Evolutionary conservation across 1,139 yeast species (phyloP).

Genomic region (Sugiyamaella sp.): DNA sequence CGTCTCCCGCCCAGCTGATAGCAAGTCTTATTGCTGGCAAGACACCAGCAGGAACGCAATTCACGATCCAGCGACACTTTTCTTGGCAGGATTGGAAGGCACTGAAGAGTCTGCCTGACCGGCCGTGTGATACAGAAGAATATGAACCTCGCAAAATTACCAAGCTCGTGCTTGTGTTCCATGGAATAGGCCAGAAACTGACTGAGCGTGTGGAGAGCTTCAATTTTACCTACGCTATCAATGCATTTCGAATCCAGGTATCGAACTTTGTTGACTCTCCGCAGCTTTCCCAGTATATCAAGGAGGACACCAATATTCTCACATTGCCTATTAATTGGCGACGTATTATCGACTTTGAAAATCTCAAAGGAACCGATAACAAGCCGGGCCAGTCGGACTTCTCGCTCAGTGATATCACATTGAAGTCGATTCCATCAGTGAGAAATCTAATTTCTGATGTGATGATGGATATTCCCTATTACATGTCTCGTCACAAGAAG

Average conservation of each 20-base stretch:
- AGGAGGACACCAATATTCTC: constrained; percentile 34
- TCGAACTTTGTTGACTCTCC: constrained; percentile 37
- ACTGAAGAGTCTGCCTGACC: constrained; percentile 35
- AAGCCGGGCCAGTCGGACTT: constrained; percentile 47
- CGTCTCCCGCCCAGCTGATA: constrained; percentile 33
- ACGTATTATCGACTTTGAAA: constrained; percentile 41
- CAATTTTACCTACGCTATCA: constrained; percentile 85
- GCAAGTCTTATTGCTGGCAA: constrained; percentile 35
- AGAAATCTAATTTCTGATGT: constrained; percentile 85
- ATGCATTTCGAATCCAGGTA: constrained; percentile 56
- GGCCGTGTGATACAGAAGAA: constrained; percentile 37
- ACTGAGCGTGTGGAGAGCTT: constrained; percentile 79
- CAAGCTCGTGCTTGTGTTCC: constrained; percentile 81
- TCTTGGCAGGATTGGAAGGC: constrained; percentile 39
- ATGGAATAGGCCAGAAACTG: constrained; percentile 91
- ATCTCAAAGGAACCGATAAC: constrained; percentile 31
- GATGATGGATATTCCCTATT: constrained; percentile 80
- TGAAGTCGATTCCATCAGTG: constrained; percentile 78
- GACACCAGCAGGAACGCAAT: constrained; percentile 36
- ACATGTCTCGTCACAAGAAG: constrained; percentile 71
- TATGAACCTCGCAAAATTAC: constrained; percentile 37
- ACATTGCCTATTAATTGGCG: constrained; percentile 50
- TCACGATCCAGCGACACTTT: constrained; percentile 37
- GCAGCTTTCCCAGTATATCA: constrained; percentile 35
- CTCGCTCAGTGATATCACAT: constrained; percentile 68